Conservation (phyloP, 73 alveolate genomes). For the Tetrahymena malaccensis region DNA sequence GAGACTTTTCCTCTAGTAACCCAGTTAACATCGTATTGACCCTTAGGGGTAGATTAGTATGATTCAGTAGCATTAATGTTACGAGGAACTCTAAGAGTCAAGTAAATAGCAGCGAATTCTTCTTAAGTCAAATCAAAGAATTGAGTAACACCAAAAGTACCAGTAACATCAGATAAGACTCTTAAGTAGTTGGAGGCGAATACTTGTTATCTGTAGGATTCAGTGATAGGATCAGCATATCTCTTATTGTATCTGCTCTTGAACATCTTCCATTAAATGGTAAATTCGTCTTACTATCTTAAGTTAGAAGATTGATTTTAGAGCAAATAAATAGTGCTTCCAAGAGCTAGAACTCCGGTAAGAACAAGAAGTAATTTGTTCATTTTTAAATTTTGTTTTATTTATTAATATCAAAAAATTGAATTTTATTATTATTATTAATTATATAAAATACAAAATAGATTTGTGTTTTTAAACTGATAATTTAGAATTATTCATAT, state of each 20-base stretch:
- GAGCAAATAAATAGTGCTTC: background rate
- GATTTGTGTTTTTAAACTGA: background rate
- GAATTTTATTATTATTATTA: too few species aligned
- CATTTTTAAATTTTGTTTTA: background rate
- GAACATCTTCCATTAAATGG: background rate
- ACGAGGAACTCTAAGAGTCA: background rate
- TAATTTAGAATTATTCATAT: too few species aligned
- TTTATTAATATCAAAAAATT: background rate
- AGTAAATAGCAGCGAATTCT: slow-evolving; percentile 15
- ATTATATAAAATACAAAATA: background rate
- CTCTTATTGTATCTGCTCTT: background rate
- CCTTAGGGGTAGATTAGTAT: background rate
- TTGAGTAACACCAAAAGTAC: slow-evolving; percentile 16
- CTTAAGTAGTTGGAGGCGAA: background rate
- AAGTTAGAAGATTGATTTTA: background rate
- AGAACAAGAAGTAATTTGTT: background rate
- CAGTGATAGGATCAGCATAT: background rate
- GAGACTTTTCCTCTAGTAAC: background rate
- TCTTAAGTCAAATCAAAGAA: slow-evolving; percentile 26
- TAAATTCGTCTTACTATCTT: background rate
- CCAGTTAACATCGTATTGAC: background rate
- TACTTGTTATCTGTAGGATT: background rate
- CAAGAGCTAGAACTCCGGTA: background rate
- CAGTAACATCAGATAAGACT: background rate
- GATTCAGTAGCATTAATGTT: background rate